phyloP scores from a whole-genome alignment of 2,329 filamentous ascomycete genomes.

The Ambrosiella xylebori region DNA sequence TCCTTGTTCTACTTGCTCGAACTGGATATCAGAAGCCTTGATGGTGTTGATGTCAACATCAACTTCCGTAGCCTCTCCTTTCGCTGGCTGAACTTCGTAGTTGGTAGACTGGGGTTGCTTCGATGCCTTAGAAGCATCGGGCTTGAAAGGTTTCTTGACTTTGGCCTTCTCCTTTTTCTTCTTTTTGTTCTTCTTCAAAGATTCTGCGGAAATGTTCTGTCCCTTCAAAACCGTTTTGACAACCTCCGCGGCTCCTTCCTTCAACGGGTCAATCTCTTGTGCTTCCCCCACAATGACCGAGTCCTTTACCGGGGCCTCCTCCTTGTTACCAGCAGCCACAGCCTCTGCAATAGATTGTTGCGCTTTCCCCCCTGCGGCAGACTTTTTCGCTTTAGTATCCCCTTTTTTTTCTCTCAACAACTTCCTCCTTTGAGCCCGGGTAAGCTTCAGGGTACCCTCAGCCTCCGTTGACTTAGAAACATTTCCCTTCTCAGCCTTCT shows the following conservation, averaged over 20 bases:
- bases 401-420: too few relatives aligned
- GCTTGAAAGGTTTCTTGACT: neutral
- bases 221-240: slow-evolving; percentile 9
- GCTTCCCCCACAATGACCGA: too few relatives aligned
- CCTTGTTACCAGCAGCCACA: neutral
- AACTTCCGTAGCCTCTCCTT: neutral
- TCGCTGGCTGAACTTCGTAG: neutral
- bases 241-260: slow-evolving; percentile 12
- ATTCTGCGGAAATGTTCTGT: slow-evolving; percentile 11
- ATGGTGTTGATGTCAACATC: slow-evolving; percentile 17
- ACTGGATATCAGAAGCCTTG: slow-evolving; percentile 16
- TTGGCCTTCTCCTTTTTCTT: slow-evolving; percentile 1
- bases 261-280: slow-evolving; percentile 6
- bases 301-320: neutral
- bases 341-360: neutral
- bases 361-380: neutral
- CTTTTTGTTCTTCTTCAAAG: slow-evolving; percentile 11
- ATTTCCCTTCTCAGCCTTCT: neutral
- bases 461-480: too few relatives aligned
- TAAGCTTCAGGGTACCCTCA: too few relatives aligned
- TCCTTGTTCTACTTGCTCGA: slow-evolving; percentile 21
- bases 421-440: too few relatives aligned
- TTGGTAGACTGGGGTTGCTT: neutral
- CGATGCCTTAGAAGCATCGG: neutral
- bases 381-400: too few relatives aligned